Base-by-base conservation (phyloP, 208 protist species). In the Leishmania major region DNA sequence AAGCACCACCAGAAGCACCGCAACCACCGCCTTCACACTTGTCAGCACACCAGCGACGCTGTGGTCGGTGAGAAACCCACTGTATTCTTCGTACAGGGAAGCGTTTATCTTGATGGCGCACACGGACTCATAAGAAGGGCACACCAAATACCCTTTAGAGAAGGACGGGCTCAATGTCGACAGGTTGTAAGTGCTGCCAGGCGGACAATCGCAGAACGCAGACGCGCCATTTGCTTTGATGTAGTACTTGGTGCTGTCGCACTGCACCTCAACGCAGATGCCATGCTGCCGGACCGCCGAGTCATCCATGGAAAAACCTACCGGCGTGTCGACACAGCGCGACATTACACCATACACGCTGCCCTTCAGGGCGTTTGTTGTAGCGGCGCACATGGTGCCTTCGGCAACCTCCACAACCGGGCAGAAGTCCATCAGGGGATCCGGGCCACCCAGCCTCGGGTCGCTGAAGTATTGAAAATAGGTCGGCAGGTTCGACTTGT, bases 401-500 rank as follows among this genome's bases (percentile, higher is more conserved):
- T 10, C 40, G 77, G 79, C 89, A 4, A 0, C 17, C 22, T 69
- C 2, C 69, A 93, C 70, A 22, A 79, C 74, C 25, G 87, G 92
- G 80, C 90, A 93, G 81, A 84, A 90, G 76, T 93, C 90, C 84
- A 91, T 89, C 49, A 87, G 78, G 2, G 74, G 11, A 37, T 64
- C 45, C 43, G 6, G 13, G 17, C 90, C 92, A 19, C 84, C 83
- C 6, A 62, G 19, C 4, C 40, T 83, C 0, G 78, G 57, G 57
- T 90, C 28, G 0, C 1, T 2, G 55, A 93, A 93, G 82, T 94
- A 94, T 67, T 84, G 87, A 79, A 88, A 93, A 22, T 85, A 55
- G 25, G 66, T 25, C 25, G 87, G 78, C n/a, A 88, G 60, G 17
- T 3, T 11, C 3, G n/a, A 17, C 4, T 19, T 22, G n/a, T 78